phyloP scores from a whole-genome alignment of 768 basidiomycete species.

The Suillus discolor region DNA sequence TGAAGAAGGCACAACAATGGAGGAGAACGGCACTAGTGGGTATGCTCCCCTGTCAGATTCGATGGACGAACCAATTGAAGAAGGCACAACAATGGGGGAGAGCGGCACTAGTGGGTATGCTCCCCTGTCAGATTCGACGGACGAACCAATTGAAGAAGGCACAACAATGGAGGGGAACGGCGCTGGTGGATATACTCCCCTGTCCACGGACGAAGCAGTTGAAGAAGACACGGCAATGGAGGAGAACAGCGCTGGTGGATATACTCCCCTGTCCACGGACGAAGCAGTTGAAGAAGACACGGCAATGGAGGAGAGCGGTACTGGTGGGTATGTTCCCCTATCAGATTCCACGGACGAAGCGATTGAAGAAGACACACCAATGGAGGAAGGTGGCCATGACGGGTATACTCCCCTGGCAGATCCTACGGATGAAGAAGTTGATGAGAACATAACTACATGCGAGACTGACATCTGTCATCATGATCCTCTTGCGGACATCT shows the following conservation, averaged over 20 bases:
- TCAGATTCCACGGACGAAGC: conserved; percentile 30
- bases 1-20: too few relatives aligned
- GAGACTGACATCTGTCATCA: conserved; percentile 36
- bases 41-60: too few relatives aligned
- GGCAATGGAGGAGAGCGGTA: conserved; percentile 29
- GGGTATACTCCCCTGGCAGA: conserved; percentile 34
- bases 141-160: conserved; percentile 32
- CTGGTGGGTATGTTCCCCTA: conserved; percentile 30
- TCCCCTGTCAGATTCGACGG: too few relatives aligned
- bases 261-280: conserved; percentile 31
- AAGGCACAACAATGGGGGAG: too few relatives aligned
- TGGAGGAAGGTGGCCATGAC: conserved; percentile 1
- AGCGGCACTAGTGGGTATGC: too few relatives aligned
- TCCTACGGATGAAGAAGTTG: conserved; percentile 26
- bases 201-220: conserved; percentile 25
- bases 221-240: conserved; percentile 38
- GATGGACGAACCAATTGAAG: too few relatives aligned
- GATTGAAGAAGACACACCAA: conserved; percentile 37
- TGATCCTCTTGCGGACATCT: conserved; percentile 63
- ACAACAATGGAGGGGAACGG: conserved; percentile 30
- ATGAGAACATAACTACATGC: conserved; percentile 43
- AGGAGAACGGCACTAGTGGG: too few relatives aligned
- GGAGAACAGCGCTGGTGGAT: conserved; percentile 27
- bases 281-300: conserved; percentile 37
- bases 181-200: conserved; percentile 27